Percentiles rank a stretch among this genome's conserved stretches.
phyloP scores from a whole-genome alignment of 768 basidiomycete species.

The Hirschioporus abietinus region DNA sequence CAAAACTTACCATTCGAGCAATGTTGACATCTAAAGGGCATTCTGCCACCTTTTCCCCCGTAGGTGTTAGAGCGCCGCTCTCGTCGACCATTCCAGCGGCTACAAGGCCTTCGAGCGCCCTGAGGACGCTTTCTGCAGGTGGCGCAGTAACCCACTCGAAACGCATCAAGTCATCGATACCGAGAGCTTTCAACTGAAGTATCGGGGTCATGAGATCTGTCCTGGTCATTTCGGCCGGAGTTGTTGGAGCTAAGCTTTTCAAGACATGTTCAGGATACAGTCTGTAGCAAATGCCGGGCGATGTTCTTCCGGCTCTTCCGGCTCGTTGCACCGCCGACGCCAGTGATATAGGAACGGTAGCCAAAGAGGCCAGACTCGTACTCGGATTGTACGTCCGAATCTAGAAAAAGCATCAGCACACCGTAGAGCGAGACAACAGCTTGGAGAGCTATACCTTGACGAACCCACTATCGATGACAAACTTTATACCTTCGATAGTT shows the following conservation, averaged over 20 bases:
- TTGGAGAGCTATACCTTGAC: conserved; percentile 63
- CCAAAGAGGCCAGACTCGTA: conserved; percentile 78
- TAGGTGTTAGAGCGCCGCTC: conserved; percentile 66
- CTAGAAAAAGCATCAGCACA: conserved; percentile 32
- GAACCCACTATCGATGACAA: conserved; percentile 90
- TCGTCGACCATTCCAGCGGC: conserved; percentile 81
- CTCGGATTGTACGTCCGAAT: conserved; percentile 88
- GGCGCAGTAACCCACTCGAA: conserved; percentile 95
- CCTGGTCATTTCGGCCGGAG: conserved; percentile 86
- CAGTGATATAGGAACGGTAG: conserved; percentile 75
- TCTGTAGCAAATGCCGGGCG: conserved; percentile 88
- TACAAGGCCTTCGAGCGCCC: conserved; percentile 80
- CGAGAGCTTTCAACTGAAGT: conserved; percentile 89
- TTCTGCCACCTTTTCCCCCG: conserved; percentile 88
- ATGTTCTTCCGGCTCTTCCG: conserved; percentile 91
- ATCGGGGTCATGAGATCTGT: conserved; percentile 90
- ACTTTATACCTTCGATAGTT: conserved; percentile 93
- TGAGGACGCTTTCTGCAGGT: conserved; percentile 76
- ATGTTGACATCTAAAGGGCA: conserved; percentile 90
- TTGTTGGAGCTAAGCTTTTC: conserved; percentile 56
- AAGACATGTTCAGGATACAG: conserved; percentile 71
- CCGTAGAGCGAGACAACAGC: conserved; percentile 2
- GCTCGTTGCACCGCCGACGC: conserved; percentile 92
- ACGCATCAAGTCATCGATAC: conserved; percentile 91
- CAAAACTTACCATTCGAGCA: conserved; percentile 77